phyloP scores from a whole-genome alignment of 2,329 filamentous ascomycete species.

The Aureobasidium leucospermi region DNA sequence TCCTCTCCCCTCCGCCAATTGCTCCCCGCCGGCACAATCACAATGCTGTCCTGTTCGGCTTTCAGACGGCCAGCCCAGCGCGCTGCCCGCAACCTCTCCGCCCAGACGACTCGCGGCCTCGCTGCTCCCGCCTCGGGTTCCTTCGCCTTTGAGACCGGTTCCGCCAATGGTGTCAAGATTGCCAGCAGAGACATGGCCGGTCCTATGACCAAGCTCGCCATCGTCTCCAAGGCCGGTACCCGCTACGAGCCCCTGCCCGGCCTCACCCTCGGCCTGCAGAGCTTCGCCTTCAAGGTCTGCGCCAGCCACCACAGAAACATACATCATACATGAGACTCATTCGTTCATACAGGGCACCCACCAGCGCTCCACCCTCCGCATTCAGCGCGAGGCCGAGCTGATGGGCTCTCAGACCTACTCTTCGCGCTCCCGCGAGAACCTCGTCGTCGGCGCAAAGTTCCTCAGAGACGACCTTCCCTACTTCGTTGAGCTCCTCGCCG shows the following conservation, averaged over 20 bases:
- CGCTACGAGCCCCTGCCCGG: conserved; percentile 87
- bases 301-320: background rate
- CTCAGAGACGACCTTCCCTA: conserved; percentile 92
- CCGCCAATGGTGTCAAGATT: conserved; percentile 83
- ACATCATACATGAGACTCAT: conserved; percentile 11
- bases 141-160: conserved; percentile 80
- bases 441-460: conserved; percentile 91
- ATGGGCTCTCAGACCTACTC: conserved; percentile 83
- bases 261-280: conserved; percentile 80
- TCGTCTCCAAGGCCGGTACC: conserved; percentile 91
- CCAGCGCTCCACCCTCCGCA: conserved; percentile 82
- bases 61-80: conserved; percentile 57
- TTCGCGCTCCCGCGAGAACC: conserved; percentile 86
- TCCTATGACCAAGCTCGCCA: conserved; percentile 80
- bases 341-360: conserved; percentile 60
- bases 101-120: conserved; percentile 53
- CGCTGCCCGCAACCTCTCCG: conserved; percentile 53
- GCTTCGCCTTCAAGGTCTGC: conserved; percentile 92
- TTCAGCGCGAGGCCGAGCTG: conserved; percentile 90
- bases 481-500: conserved; percentile 90
- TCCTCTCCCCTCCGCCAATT: conserved; percentile 18
- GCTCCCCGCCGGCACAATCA: conserved; percentile 19
- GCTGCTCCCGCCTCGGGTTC: conserved; percentile 64
- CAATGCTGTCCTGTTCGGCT: conserved; percentile 61
- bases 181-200: conserved; percentile 84